Evolutionary conservation across 352 stramenopile species (phyloP).

Genomic region (Thraustotheca clavata): DNA sequence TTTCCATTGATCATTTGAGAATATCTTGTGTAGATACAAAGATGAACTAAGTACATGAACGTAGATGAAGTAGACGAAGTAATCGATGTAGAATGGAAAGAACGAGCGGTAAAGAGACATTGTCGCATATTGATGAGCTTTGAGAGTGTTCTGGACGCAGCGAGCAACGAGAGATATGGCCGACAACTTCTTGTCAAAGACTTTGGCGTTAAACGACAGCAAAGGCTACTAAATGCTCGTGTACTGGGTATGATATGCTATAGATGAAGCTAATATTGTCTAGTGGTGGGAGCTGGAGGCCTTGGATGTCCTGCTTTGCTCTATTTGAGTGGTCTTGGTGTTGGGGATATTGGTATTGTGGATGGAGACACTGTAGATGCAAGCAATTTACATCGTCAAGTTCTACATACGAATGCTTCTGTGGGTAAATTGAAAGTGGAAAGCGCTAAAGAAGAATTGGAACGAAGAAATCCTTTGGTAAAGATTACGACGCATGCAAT

Average conservation of each 20-base stretch:
- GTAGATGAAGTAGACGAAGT: no score
- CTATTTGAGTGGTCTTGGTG: constrained; percentile 92
- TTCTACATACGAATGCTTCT: constrained; percentile 86
- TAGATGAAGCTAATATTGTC: neutral
- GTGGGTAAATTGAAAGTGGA: constrained; percentile 85
- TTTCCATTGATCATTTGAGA: no score
- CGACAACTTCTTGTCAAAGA: constrained; percentile 92
- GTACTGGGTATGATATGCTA: constrained; percentile 36
- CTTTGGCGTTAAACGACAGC: constrained; percentile 86
- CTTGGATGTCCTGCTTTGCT: constrained; percentile 93
- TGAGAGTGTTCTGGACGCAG: neutral
- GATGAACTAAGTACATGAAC: no score
- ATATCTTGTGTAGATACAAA: no score
- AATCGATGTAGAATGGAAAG: no score
- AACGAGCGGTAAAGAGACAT: no score
- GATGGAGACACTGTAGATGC: constrained; percentile 94
- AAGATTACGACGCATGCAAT: constrained; percentile 33
- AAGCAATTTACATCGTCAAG: constrained; percentile 96
- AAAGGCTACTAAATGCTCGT: constrained; percentile 54
- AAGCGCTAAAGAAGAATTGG: constrained; percentile 57
- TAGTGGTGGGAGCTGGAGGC: constrained; percentile 92
- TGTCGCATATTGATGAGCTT: no score
- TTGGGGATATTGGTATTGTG: constrained; percentile 89
- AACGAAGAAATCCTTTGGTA: constrained; percentile 78
- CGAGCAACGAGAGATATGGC: constrained; percentile 83